These are phyloP conservation scores for Hypomontagnella submonticulosa DNA, from an alignment of 495 filamentous ascomycete species.

Conservation along the genomic window DNA sequence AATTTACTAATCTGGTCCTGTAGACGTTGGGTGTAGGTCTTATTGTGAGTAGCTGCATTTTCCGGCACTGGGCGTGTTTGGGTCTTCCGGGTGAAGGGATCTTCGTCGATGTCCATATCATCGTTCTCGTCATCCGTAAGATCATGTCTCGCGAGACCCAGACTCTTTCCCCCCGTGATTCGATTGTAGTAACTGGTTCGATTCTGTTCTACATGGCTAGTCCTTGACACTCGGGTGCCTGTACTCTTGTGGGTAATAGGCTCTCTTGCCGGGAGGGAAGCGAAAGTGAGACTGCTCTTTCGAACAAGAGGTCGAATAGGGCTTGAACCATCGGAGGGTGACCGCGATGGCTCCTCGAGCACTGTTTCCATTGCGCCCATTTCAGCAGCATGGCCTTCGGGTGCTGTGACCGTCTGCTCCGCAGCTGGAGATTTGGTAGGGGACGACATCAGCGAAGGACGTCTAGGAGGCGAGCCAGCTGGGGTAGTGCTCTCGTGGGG, in stretches of 20 bases:
- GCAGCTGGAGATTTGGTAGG: conserved; percentile 40
- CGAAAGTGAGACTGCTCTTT: conserved; percentile 94
- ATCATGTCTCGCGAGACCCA: conserved; percentile 58
- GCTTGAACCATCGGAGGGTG: conserved; percentile 61
- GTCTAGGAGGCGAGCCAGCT: conserved; percentile 39
- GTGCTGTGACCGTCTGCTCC: conserved; percentile 11
- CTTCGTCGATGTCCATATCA: conserved; percentile 69
- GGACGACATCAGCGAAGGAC: conserved; percentile 36
- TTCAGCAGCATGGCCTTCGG: conserved; percentile 40
- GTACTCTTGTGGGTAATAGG: conserved; percentile 84
- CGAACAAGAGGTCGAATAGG: conserved; percentile 68
- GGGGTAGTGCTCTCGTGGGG: conserved; percentile 46
- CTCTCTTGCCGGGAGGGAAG: conserved; percentile 89
- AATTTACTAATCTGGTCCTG: conserved; percentile 95
- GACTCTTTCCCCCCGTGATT: conserved; percentile 69
- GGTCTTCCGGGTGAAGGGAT: conserved; percentile 51
- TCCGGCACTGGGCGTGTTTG: conserved; percentile 49
- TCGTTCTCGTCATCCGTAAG: conserved; percentile 60
- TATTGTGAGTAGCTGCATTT: conserved; percentile 69
- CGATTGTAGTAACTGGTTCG: conserved; percentile 74
- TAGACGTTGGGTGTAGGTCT: conserved; percentile 88
- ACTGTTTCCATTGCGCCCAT: conserved; percentile 47
- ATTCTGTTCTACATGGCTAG: conserved; percentile 79
- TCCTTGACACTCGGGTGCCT: conserved; percentile 75
- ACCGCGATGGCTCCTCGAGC: conserved; percentile 62